Conservation (phyloP, 192 early-diverging fungal species). For the Obelidium mucronatum region DNA sequence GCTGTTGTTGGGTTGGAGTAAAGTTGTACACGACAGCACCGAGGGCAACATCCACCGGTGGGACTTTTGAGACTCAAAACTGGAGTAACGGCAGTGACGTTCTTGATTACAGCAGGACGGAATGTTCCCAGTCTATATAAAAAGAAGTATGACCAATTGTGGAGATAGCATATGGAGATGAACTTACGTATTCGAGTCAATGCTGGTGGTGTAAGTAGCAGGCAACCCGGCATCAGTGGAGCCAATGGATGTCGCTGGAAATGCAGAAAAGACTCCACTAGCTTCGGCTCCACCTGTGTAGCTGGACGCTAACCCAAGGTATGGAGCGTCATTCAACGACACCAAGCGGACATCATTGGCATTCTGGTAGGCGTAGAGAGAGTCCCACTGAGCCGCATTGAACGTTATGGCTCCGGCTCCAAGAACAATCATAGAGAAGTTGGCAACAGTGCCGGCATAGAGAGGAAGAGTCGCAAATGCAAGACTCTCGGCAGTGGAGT, state of each 20-base stretch:
- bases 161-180: too few species aligned
- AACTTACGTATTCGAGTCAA: not conserved
- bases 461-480: not conserved
- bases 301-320: not conserved
- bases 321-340: constrained; percentile 6
- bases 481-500: not conserved
- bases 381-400: constrained; percentile 3
- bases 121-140: not conserved
- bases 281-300: not conserved
- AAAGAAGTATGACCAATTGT: too few species aligned
- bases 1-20: not conserved
- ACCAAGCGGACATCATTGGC: constrained; percentile 28
- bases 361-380: constrained; percentile 14
- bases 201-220: not conserved
- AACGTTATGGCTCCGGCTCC: constrained; percentile 2
- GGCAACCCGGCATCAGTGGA: not conserved
- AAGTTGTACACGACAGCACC: not conserved
- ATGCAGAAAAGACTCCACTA: not conserved
- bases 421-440: not conserved
- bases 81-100: not conserved
- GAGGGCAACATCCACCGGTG: not conserved
- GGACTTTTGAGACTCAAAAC: too few species aligned
- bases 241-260: not conserved
- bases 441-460: too few species aligned
- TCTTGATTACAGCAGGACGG: not conserved